A percentile compares a stretch with the other conserved stretches of the same genome.
phyloP scores from a whole-genome alignment of 208 protist species.

The Trypanosoma lewisi region DNA sequence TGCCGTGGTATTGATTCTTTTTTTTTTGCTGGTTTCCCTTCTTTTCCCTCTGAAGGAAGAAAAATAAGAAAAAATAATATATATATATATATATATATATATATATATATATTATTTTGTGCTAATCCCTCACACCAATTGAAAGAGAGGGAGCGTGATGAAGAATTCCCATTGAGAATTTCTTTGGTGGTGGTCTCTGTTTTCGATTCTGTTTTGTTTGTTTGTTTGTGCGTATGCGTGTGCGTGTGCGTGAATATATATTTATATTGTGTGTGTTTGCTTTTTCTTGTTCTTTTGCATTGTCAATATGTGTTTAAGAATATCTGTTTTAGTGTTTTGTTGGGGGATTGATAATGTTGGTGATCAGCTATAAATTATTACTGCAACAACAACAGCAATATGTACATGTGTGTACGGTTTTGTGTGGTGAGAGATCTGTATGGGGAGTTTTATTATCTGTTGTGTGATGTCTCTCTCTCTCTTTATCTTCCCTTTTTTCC shows the following conservation, averaged over 20 bases:
- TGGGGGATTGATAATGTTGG: no score
- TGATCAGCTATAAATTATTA: no score
- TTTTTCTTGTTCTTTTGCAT: no score
- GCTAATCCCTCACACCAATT: no score
- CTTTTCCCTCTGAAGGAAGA: not conserved
- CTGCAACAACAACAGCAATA: no score
- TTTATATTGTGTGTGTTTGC: slow-evolving; percentile 1
- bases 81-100: slow-evolving; percentile 14
- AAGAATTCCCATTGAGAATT: not conserved
- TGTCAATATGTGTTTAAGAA: no score
- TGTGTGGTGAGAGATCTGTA: no score
- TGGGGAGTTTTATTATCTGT: not conserved
- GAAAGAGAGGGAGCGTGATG: not conserved
- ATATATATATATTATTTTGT: slow-evolving; percentile 1
- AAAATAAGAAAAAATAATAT: not conserved
- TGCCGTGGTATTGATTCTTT: not conserved
- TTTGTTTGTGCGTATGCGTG: slow-evolving; percentile 1
- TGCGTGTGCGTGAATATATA: not conserved
- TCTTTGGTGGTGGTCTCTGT: not conserved
- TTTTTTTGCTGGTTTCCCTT: not conserved
- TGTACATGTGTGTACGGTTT: not conserved
- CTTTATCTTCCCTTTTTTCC: slow-evolving; percentile 13
- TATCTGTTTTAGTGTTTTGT: no score
- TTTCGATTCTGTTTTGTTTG: slow-evolving; percentile 1
- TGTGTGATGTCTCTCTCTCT: not conserved